Base-by-base conservation (phyloP, 1,284 basidiomycete species). In the Irpex sp. region DNA sequence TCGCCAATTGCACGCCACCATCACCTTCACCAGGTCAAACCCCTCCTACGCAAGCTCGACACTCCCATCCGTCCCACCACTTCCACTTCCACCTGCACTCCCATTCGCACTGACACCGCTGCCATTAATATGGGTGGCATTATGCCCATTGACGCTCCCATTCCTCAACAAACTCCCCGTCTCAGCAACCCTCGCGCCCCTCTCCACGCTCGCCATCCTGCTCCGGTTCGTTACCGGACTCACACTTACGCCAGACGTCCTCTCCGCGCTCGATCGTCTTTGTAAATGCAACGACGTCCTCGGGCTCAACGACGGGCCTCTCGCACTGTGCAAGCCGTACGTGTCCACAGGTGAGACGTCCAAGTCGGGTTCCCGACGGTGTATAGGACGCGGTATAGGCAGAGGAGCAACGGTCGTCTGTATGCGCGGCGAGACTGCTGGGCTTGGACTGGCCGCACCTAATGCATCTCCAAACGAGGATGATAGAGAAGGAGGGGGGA, bases 401-500 rank as follows among this genome's bases (percentile, higher is more conserved):
- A 68, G 44, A n/a, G 67, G 67, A 26, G 56, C 60, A 8, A 61
- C 37, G 34, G 57, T 37, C 4, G 63, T 62, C 54, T 57, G 63
- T 11, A 59, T 34, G 8, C 48, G 19, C 47, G 49, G 62, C 7
- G 62, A 63, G 44, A 38, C 37, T 19, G 40, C 40, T 6, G 61
- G 59, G 49, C 62, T 65, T 5, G 61, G 59, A 51, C 62, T 65
- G 7, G 38, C 62, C 17, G 52, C 48, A 15, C 55, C 55, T 6
- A 59, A 62, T 15, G 63, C 56, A 8, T 68, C 67, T 6, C 65
- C 83, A 85, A 65, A 79, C 73, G 48, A 92, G 86, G 74, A 88
- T 84, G 72, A 89, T 85, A 68, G 89, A 85, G 72, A 78, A 71
- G 68, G 93, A 83, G 91, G 77, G 81, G 73, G 78, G 78, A 66